Base-by-base conservation (phyloP, 2,329 filamentous ascomycete species). In the Colletotrichum costaricense region DNA sequence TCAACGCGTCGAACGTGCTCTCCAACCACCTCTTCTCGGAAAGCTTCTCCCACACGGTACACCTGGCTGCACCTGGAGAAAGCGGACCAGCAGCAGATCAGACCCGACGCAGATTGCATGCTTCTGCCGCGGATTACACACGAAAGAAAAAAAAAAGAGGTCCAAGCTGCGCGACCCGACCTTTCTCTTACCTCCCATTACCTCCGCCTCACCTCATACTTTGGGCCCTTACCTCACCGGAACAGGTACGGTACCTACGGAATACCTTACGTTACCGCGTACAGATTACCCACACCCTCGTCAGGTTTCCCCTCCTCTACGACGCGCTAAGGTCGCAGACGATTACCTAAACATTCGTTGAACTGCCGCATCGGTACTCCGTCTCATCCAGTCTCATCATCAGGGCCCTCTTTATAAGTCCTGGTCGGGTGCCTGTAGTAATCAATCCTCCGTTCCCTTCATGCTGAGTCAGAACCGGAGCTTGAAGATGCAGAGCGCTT, bases 391-490 rank as follows among this genome's bases (percentile, higher is more conserved):
- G 57, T 72, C 72, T 72, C 49, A 58, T 68, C 68, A 42, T 68
- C 71, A 54, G 72, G 72, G 72, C 72, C 72, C 72, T 72, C 68
- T 74, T 74, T 72, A 72, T 72, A 72, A 74, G 57, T 72, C 63
- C 56, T 67, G 49, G 63, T 12, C 52, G 69, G 72, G 62, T 67
- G 72, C 72, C 72, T 74, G 72, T 75, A 73, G 73, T 75, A 69
- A 75, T 75, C 73, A 74, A 73, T 73, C 57, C 26, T 73, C 73
- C 73, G 65, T 74, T 71, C 66, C 65, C 65, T 69, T 74, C 73
- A 75, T 75, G 73, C 73, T 75, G 73, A 75, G 69, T 75, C 73
- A 75, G 73, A 75, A 69, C 71, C 73, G 73, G 73, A 70, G 70
- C 73, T 68, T 74, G 73, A 70, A 75, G 70, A 75, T 75, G 73